Conservation (phyloP, 148 eudicot genomes). For the Pharnaceum exiguum region DNA sequence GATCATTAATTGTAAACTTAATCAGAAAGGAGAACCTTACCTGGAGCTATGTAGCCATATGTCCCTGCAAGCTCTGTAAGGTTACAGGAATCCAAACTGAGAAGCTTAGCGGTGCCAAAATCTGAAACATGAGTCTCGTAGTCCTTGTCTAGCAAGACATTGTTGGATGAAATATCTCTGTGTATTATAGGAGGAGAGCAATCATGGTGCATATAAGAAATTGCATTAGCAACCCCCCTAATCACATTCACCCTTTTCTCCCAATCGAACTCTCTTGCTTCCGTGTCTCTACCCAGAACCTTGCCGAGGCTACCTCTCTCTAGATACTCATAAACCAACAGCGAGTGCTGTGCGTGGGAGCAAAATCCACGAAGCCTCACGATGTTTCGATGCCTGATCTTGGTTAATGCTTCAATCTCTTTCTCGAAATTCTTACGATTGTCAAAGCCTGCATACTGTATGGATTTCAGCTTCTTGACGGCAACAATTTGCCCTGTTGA, state of each 20-base stretch:
- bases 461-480: slow-evolving; percentile 37
- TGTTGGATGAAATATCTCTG: slow-evolving; percentile 33
- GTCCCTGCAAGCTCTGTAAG: slow-evolving; percentile 34
- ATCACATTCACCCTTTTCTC: slow-evolving; percentile 25
- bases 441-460: slow-evolving; percentile 7
- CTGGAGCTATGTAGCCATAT: slow-evolving; percentile 40
- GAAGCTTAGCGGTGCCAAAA: slow-evolving; percentile 38
- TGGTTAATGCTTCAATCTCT: slow-evolving; percentile 35
- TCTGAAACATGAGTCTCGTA: slow-evolving; percentile 35
- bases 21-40: slow-evolving; percentile 11
- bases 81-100: slow-evolving; percentile 20
- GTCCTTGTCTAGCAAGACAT: slow-evolving; percentile 30
- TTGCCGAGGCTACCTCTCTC: slow-evolving; percentile 30
- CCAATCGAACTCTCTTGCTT: slow-evolving; percentile 27
- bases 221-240: slow-evolving; percentile 29
- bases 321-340: slow-evolving; percentile 40
- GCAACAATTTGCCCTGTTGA: slow-evolving; percentile 40
- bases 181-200: slow-evolving; percentile 34
- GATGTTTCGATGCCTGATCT: slow-evolving; percentile 43
- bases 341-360: slow-evolving; percentile 24
- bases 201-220: slow-evolving; percentile 39
- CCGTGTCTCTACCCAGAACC: slow-evolving; percentile 14
- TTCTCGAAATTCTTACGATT: slow-evolving; percentile 19
- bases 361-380: slow-evolving; percentile 42
- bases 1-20: background rate